A percentile compares a stretch with the other conserved stretches of the same genome.
phyloP scores from a whole-genome alignment of 768 basidiomycete species.

The Boletus sp. region DNA sequence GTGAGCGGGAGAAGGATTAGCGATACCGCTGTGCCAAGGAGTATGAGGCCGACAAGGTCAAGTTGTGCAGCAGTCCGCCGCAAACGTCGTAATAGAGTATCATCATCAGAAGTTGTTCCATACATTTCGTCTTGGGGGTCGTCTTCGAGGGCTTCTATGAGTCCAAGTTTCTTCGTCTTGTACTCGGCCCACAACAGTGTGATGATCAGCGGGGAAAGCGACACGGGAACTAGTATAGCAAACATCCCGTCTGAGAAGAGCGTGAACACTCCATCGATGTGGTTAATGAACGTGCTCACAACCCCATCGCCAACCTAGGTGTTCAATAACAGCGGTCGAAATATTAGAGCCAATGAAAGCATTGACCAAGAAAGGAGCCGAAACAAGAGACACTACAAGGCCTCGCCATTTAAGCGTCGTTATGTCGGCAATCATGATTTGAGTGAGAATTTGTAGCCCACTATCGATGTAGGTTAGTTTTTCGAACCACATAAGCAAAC shows the following conservation, averaged over 20 bases:
- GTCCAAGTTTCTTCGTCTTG: slow-evolving; percentile 40
- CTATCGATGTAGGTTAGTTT: slow-evolving; percentile 21
- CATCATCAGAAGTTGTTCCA: neutral
- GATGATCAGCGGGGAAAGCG: slow-evolving; percentile 50
- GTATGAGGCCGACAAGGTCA: slow-evolving; percentile 48
- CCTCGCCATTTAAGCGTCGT: slow-evolving; percentile 58
- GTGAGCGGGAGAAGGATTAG: slow-evolving; percentile 57
- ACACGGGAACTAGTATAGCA: slow-evolving; percentile 49
- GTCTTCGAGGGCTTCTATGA: slow-evolving; percentile 16
- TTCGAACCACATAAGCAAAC: neutral
- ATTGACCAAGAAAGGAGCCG: slow-evolving; percentile 57
- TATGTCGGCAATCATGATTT: slow-evolving; percentile 61
- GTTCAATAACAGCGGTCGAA: slow-evolving; percentile 40
- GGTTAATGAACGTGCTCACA: slow-evolving; percentile 39
- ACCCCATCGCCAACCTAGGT: slow-evolving; percentile 66
- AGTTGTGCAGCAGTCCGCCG: slow-evolving; percentile 34
- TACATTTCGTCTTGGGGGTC: neutral
- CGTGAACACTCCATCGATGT: neutral
- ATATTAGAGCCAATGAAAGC: slow-evolving; percentile 65
- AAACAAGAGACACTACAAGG: slow-evolving; percentile 44
- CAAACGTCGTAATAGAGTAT: slow-evolving; percentile 4
- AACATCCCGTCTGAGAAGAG: slow-evolving; percentile 49
- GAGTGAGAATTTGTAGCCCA: slow-evolving; percentile 60
- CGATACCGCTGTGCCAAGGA: slow-evolving; percentile 48
- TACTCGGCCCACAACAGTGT: slow-evolving; percentile 55